Evolutionary conservation across 2,329 filamentous ascomycete genomes (phyloP), one percentile per base, ranked within the genome.

Genomic region (Cladophialophora bantiana): DNA sequence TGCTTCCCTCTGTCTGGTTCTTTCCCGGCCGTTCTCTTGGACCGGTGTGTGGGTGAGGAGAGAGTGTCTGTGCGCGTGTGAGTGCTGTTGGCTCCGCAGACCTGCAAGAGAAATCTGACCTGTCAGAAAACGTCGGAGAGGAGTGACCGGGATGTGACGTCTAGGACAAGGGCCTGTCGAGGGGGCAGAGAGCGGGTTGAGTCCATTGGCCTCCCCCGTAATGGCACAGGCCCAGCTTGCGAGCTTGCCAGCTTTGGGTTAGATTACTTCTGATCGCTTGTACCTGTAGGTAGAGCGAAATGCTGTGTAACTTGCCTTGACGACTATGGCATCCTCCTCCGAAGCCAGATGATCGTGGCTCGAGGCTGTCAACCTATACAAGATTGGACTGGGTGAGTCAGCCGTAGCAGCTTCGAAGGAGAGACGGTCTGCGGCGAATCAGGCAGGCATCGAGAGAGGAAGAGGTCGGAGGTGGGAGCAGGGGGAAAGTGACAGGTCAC

Each of bases 21-120:
- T 50, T 15, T 31, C 20, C 45, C 45, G 26, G 18, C 45, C 10
- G 9, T 26, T 12, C 18, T 9, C 45, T 26, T 26, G 45, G 45
- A 31, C 26, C 7, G 45, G 9, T 26, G 20, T 31, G 7, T 3
- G 45, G 9, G 4, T 12, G 18, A 12, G 18, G 45, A 5, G 4
- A 31, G 18, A 12, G 18, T 26, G 45, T 26, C 15, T 40, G 40
- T 26, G 45, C 13, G 45, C 7, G 6, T 18, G 26, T 26, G 26
- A 26, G 26, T 3, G 26, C 18, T 12, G 45, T 50, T 18, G 45
- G 18, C 12, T 50, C 45, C 45, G 9, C 45, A 50, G 40, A 26
- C 9, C 45, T 50, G 18, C 18, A 50, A 50, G 45, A 50, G 45
- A 31, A 50, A 50, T 50, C 45, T 50, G 20, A 50, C 20, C 18